Conservation (phyloP, 1,139 yeast species). For the Magnusiomyces clavatus region DNA sequence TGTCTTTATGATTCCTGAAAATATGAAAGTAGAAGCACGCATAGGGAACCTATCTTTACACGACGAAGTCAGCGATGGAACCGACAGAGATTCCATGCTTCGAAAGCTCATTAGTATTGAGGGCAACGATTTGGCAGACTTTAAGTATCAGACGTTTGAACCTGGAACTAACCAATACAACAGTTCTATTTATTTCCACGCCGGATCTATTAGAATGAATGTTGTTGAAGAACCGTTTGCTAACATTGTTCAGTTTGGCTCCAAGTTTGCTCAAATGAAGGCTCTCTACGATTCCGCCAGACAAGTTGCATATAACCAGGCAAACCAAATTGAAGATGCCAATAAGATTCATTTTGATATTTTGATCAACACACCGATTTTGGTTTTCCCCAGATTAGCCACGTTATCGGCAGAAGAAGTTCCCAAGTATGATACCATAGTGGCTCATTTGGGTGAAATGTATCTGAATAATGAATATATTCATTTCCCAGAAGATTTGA, state of each 20-base stretch:
- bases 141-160: slow-evolving; percentile 77
- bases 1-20: slow-evolving; percentile 65
- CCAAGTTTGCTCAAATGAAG: slow-evolving; percentile 79
- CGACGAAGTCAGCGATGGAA: slow-evolving; percentile 66
- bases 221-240: slow-evolving; percentile 77
- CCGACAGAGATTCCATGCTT: slow-evolving; percentile 50
- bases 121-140: slow-evolving; percentile 76
- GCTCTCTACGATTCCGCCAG: slow-evolving; percentile 80
- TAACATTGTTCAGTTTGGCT: slow-evolving; percentile 57
- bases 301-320: slow-evolving; percentile 70
- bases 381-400: slow-evolving; percentile 61
- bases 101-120: slow-evolving; percentile 70
- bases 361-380: slow-evolving; percentile 68
- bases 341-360: slow-evolving; percentile 64
- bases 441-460: slow-evolving; percentile 77
- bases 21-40: slow-evolving; percentile 64
- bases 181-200: slow-evolving; percentile 55
- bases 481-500: slow-evolving; percentile 22
- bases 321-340: slow-evolving; percentile 56
- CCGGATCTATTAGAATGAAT: slow-evolving; percentile 68
- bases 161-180: slow-evolving; percentile 40
- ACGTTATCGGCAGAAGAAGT: slow-evolving; percentile 9
- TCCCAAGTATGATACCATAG: slow-evolving; percentile 47
- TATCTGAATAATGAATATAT: slow-evolving; percentile 58
- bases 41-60: slow-evolving; percentile 74